Evolutionary conservation across 768 basidiomycete species (phyloP), one percentile per base, ranked within the genome.

Genomic region (Antrodiella citrinella): DNA sequence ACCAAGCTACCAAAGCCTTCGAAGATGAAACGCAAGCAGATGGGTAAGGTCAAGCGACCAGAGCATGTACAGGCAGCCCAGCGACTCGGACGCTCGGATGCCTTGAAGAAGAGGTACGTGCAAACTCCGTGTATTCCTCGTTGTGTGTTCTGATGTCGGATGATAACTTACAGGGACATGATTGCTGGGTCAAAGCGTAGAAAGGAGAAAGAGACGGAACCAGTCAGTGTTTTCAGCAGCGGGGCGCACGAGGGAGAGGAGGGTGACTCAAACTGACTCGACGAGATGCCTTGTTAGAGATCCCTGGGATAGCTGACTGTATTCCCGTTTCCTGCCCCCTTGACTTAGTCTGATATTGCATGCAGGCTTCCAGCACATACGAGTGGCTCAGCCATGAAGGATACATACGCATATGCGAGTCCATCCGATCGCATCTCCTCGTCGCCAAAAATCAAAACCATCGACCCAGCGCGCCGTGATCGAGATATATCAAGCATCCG

Each of bases 1-100:
- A 64, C 88, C n/a, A 86, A 87, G 56, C 75, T 99, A n/a, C 87
- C 87, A 19, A 93, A 90, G 63, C 93, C 95, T 0, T 88, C 88
- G 1, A 95, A 91, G 67, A 75, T 92, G 73, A 86, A 87, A 68
- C 83, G 86, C 54, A 81, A 75, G 58, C 72, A 81, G 61, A 90
- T 97, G 81, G 89, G 89, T 51, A 91, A 86, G 68, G 72, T 82
- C 4, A 86, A 89, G 64, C 84, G 86, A 18, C 77, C 86, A 2
- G 86, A 92, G 45, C 73, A 69, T 4, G 82, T 91, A 46, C 88
- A 87, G 57, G 71, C 73, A 21, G 85, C 86, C 3, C 73, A 85
- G 35, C 76, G 72, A 54, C 74, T 89, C 45, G 86, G 86, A 3
- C 76, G 82, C 44, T 72, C 63, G 23, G 83, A 87, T 53, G 82